Evolutionary conservation across 305 asterid genomes (phyloP), one percentile per base, ranked within the genome.

Genomic region (Vinca major): DNA sequence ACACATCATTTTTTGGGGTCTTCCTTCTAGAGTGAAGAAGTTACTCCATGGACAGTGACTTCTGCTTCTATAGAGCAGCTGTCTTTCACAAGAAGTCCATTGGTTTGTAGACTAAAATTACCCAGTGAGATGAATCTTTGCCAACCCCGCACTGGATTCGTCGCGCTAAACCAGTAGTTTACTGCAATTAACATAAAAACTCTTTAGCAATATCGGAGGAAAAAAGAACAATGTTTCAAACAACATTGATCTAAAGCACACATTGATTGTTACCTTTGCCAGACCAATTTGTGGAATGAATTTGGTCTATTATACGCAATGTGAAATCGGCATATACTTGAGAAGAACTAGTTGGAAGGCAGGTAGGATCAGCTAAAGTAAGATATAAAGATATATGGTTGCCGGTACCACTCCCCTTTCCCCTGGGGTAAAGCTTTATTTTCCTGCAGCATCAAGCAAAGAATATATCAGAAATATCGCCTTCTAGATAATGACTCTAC

Each of bases 21-120:
- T n/a, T 65, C n/a, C 49, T 58, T 65, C 26, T 58, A 66, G 62
- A 73, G 65, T 48, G 72, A 72, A 66, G 65, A 69, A 60, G 82
- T 73, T 62, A 77, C 70, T 63, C 91, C 91, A 56, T 81, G 89
- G 54, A 84, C 79, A 19, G 73, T 73, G 67, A 89, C 77, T 76
- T 89, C 95, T 67, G 86, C 86, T 75, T 88, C 91, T 57, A 86
- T 74, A 67, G 52, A 5, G 79, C 86, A 83, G 52, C 37, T 19
- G 68, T 83, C 82, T 49, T 69, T 84, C 64, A 81, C 65, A 61
- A 82, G 75, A 66, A 73, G 78, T 26, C 88, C 85, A 11, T 12
- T 4, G 20, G 39, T 16, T 0, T 77, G 41, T 51, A 12, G 50
- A 58, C 68, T 57, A 52, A 89, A 78, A 63, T 72, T 63, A 47